Conservation (phyloP, 2,329 filamentous ascomycete genomes). For the Cercospora brassicicola region DNA sequence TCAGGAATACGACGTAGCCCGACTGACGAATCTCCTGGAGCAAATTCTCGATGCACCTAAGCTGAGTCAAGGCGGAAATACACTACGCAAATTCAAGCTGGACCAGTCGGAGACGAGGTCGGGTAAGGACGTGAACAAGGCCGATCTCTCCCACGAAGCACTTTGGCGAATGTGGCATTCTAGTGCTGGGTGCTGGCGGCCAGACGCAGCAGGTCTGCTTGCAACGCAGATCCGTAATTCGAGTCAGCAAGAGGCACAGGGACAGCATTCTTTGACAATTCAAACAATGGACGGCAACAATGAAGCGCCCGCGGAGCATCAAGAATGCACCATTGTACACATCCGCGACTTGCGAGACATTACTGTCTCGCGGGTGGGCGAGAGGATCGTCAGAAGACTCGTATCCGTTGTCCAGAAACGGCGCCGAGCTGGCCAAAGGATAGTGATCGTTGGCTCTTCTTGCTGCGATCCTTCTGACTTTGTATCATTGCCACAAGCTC, state of each 20-base stretch:
- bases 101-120: neutral
- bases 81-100: neutral
- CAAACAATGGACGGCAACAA: constrained; percentile 16
- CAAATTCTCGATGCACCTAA: constrained; percentile 36
- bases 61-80: constrained; percentile 4
- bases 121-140: neutral
- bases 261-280: neutral
- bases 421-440: constrained; percentile 67
- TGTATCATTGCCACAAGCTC: constrained; percentile 24
- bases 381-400: constrained; percentile 67
- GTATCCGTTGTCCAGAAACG: constrained; percentile 69
- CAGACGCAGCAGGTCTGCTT: constrained; percentile 25
- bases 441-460: constrained; percentile 80
- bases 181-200: constrained; percentile 25
- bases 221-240: constrained; percentile 14
- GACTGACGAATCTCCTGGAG: constrained; percentile 35
- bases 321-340: constrained; percentile 60
- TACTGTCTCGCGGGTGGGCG: constrained; percentile 66
- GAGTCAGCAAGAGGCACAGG: neutral
- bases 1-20: constrained; percentile 34
- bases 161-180: constrained; percentile 28
- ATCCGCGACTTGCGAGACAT: constrained; percentile 78
- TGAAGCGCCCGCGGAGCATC: neutral
- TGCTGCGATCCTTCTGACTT: constrained; percentile 45
- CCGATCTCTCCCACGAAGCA: constrained; percentile 14